Evolutionary conservation across 2,329 filamentous ascomycete genomes (phyloP), one percentile per base, ranked within the genome.

Genomic region (Colletotrichum plurivorum): DNA sequence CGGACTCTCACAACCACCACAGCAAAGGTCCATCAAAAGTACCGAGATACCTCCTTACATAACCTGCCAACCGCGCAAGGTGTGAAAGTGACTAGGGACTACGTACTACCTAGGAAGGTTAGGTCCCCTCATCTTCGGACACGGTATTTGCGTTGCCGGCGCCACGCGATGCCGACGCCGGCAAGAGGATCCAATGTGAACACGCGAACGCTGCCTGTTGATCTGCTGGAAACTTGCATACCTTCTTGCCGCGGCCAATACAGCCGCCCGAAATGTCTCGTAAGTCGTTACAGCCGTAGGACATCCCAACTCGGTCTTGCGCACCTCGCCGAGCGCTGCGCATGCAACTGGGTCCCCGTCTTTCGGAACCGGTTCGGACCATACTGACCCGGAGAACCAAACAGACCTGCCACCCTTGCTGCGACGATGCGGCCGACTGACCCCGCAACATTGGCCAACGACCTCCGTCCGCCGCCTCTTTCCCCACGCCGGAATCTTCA

Each of bases 321-420:
- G 15, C 12, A 52, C 8, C 27, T 18, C n/a, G 20, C 57, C 7
- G 27, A 39, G 20, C 39, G 10, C 25, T 27, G 41, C n/a, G n/a
- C 46, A 31, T 57, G n/a, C 10, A 36, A 36, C 31, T 36, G 31
- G 12, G 20, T n/a, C 39, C 27, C 41, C 31, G n/a, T 36, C 31
- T 36, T 36, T 68, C 20, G 31, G 49, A 68, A 41, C 48, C 54
- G 49, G 49, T 5, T 58, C 66, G 66, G 54, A 54, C 31, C 62
- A 56, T 51, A 36, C 31, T 36, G 66, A 41, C 66, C 48, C 51
- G 55, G 62, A 20, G 18, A 25, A 52, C 43, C 43, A 53, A 27
- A 43, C 56, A 69, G 67, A 54, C 25, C 25, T 49, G 9, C 16
- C 43, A 43, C 49, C 46, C 62, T 25, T 60, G n/a, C n/a, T 53